Base-by-base conservation (phyloP, 1,139 yeast genomes). In the Zygotorulaspora mrakii region DNA sequence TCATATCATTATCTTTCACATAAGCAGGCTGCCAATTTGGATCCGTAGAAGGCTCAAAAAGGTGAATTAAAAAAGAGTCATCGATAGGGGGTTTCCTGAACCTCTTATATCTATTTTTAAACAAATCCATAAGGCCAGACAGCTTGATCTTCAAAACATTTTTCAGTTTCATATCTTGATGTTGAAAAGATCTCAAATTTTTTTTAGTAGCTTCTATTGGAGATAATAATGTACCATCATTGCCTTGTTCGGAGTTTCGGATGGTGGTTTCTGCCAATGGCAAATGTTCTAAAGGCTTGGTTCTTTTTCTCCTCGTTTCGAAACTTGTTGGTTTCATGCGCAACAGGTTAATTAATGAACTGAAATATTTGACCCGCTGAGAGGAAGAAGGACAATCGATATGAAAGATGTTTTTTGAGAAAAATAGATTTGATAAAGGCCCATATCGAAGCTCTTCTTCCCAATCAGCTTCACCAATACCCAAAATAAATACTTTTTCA, bases 31-130 rank as follows among this genome's bases (percentile, higher is more conserved):
- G 69, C 58, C 62, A 60, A 43, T 59, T 51, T 8, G 60, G 55
- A 30, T 55, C 60, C 7, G 49, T 40, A 12, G 41, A 57, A 1
- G 84, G 79, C 45, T 84, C 95, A 62, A 89, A 89, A 38, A 91
- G 68, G 61, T 88, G 95, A 23, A 77, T 70, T 38, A 91, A 66
- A 13, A 73, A 69, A 20, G 73, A 67, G 47, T 88, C 96, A 45
- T 89, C 97, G 46, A 91, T 77, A 0, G 85, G 73, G 0, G 99
- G 97, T 56, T 89, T 91, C 54, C 79, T 82, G 68, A 91, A 94
- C 44, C 95, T 71, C 56, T 87, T 87, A 61, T 91, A 91, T 36
- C 97, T 73, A 42, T 70, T 79, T 54, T 89, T 88, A 65, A 91
- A 82, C 27, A 86, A 68, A 49, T 91, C 97, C 94, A 91, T 85